Conservation (phyloP, 805 yeast species). For the Saturnispora gosingensis region DNA sequence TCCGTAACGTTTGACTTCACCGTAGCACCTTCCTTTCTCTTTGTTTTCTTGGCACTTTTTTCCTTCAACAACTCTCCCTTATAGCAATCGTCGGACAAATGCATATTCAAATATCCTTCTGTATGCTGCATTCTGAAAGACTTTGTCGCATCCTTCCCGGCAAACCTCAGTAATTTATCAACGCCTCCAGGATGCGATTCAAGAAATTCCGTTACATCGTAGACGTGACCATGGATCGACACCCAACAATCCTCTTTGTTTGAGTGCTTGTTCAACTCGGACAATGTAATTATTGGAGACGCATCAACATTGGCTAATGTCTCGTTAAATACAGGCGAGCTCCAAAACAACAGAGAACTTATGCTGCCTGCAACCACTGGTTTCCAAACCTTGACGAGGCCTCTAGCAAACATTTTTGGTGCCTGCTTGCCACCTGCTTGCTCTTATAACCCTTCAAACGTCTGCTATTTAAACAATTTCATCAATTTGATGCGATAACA, state of each 20-base stretch:
- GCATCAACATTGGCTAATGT: conserved; percentile 29
- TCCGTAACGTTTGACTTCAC: neutral
- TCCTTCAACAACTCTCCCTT: conserved; percentile 28
- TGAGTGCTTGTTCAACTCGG: conserved; percentile 35
- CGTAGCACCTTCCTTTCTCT: conserved; percentile 16
- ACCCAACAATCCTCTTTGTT: conserved; percentile 74
- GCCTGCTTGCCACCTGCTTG: neutral
- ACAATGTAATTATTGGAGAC: conserved; percentile 4
- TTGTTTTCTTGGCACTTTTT: conserved; percentile 26
- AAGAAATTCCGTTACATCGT: conserved; percentile 77
- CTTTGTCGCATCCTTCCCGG: conserved; percentile 50
- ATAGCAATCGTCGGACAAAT: conserved; percentile 22
- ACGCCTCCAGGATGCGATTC: conserved; percentile 91
- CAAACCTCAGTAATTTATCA: conserved; percentile 63
- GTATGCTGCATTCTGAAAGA: conserved; percentile 24
- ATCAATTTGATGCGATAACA: neutral
- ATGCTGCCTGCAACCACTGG: neutral
- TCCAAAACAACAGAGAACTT: neutral
- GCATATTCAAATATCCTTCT: conserved; percentile 19
- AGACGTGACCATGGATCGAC: conserved; percentile 68
- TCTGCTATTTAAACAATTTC: neutral
- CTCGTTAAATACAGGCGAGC: conserved; percentile 46
- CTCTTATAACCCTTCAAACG: neutral
- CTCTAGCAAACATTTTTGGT: neutral
- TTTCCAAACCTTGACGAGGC: neutral